Evolutionary conservation across 768 basidiomycete genomes (phyloP).

Genomic region (Chiua virens): DNA sequence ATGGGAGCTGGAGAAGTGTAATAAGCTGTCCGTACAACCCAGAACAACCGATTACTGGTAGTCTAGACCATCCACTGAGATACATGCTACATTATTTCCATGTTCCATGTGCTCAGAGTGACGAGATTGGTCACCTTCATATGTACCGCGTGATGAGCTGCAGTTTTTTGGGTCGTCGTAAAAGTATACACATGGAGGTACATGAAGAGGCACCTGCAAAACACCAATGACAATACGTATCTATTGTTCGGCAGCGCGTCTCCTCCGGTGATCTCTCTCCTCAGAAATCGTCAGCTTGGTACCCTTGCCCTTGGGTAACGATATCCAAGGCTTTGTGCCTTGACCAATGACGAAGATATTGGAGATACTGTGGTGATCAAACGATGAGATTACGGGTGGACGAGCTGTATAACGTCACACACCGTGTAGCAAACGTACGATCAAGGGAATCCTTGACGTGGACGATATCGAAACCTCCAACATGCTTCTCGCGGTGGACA

Average conservation of each 20-base stretch:
- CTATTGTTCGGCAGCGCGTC: conserved; percentile 71
- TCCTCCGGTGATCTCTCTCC: conserved; percentile 92
- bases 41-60: conserved; percentile 51
- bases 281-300: conserved; percentile 96
- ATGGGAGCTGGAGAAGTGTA: conserved; percentile 82
- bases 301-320: conserved; percentile 96
- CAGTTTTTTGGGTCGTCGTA: conserved; percentile 23
- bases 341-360: conserved; percentile 99
- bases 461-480: conserved; percentile 98
- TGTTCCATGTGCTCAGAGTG: too few relatives aligned
- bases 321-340: conserved; percentile 94
- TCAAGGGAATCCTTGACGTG: conserved; percentile 96
- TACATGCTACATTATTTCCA: too few relatives aligned
- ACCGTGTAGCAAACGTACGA: conserved; percentile 97
- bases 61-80: background rate
- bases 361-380: conserved; percentile 58
- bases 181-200: conserved; percentile 21
- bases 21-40: conserved; percentile 35
- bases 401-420: conserved; percentile 27
- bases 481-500: conserved; percentile 94
- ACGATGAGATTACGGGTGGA: background rate
- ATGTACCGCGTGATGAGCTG: conserved; percentile 13
- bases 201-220: conserved; percentile 5
- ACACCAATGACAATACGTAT: conserved; percentile 14
- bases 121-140: conserved; percentile 9